Evolutionary conservation across 2,329 filamentous ascomycete species (phyloP), one percentile per base, ranked within the genome.

Genomic region (Taxawa tesnikishii): DNA sequence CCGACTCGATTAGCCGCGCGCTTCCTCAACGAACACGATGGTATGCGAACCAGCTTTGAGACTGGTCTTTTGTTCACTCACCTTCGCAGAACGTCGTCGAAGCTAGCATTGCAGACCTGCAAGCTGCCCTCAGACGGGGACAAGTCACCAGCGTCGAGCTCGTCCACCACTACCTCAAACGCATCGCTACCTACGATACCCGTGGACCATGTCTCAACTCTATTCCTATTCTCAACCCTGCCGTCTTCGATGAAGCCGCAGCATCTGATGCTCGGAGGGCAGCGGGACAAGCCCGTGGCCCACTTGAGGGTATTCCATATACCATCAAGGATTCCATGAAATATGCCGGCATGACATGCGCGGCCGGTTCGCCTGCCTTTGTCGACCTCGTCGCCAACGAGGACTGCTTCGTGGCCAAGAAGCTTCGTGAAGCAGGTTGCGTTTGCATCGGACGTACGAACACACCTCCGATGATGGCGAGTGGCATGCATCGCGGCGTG

Each of bases 291-390:
- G 31, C 51, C 8, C 37, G 40, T 3, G 49, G 62, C 2, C 54
- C 53, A 1, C 51, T 74, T 0, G 68, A 75, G 40, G 68, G 71
- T 1, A 70, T 75, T 5, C 68, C 70, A 0, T 73, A 60, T 37
- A 70, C 68, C 0, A 54, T 72, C 41, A 75, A 75, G 45, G 70
- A 75, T 43, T 67, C 59, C 42, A 73, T 67, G 53, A 70, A 65
- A 39, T 62, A 67, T 16, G 55, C 58, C 15, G 65, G 65, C 2
- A 61, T 73, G 56, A 70, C 61, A 0, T 63, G 67, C 2, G 67
- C 68, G 0, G 53, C 59, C 31, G 71, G 69, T 1, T 73, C 69
- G 0, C 66, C 67, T 2, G 71, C 70, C 0, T 69, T 75, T 33
- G 43, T 59, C 18, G 44, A 63, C 6, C 44, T 75, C 0, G 41